A percentile compares a stretch with the other conserved stretches of the same genome.
phyloP scores from a whole-genome alignment of 768 basidiomycete genomes.

The Termitomyces sp. region DNA sequence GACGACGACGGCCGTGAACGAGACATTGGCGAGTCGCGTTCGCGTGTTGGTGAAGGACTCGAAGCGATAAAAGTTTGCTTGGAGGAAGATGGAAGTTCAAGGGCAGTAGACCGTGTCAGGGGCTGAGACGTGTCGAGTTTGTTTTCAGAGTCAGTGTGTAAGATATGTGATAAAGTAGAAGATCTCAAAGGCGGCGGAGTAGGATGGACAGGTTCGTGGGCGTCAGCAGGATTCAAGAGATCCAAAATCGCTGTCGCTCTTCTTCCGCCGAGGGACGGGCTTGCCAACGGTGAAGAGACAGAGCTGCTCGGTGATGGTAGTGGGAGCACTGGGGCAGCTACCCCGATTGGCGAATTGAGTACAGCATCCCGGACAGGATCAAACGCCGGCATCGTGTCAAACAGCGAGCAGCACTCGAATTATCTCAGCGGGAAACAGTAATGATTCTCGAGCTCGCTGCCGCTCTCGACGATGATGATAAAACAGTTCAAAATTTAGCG shows the following conservation, averaged over 20 bases:
- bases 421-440: constrained; percentile 8
- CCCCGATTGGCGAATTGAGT: constrained; percentile 66
- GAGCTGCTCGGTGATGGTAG: constrained; percentile 19
- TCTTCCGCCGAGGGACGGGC: constrained; percentile 47
- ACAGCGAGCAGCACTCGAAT: constrained; percentile 14
- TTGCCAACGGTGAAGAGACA: constrained; percentile 32
- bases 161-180: constrained; percentile 41
- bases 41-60: constrained; percentile 19
- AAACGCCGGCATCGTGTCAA: constrained; percentile 59
- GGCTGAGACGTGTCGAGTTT: constrained; percentile 28
- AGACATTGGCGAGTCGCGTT: constrained; percentile 24
- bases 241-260: constrained; percentile 76
- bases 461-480: constrained; percentile 16
- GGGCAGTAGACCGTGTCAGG: constrained; percentile 19
- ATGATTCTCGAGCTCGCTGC: constrained; percentile 16
- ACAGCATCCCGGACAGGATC: constrained; percentile 88
- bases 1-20: constrained; percentile 33
- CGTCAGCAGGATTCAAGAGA: constrained; percentile 63
- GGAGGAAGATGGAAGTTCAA: constrained; percentile 12
- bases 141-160: constrained; percentile 28
- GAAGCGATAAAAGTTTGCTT: constrained; percentile 20
- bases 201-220: constrained; percentile 22
- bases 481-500: constrained; percentile 17
- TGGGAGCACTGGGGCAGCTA: constrained; percentile 26
- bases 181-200: constrained; percentile 31